These are phyloP conservation scores for Ichthyophthirius multifiliis DNA, from an alignment of 169 alveolate species.

Conservation along the genomic window DNA sequence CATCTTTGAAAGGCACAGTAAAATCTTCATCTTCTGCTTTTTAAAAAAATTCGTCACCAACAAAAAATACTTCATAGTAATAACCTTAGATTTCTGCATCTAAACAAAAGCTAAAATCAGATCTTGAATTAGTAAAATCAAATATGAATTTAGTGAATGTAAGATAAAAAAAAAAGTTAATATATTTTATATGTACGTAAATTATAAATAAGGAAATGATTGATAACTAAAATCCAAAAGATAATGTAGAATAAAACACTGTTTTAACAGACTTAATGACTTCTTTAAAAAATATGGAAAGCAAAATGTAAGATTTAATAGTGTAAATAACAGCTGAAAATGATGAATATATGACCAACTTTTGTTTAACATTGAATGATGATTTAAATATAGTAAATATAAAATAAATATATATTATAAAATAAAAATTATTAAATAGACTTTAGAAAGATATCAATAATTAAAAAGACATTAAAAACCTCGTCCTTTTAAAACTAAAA, in stretches of 20 bases:
- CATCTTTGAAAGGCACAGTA: not conserved
- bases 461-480: not conserved
- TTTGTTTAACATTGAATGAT: not conserved
- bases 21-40: not conserved
- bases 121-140: not conserved
- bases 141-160: not conserved
- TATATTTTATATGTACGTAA: not conserved
- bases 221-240: not conserved
- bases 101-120: not conserved
- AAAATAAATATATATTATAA: not conserved
- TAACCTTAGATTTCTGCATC: not conserved
- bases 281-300: not conserved
- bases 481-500: not conserved
- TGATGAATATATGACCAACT: not conserved
- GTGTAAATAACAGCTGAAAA: not conserved
- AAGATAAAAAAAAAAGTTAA: not conserved
- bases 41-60: not conserved
- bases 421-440: not conserved
- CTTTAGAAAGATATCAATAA: not conserved
- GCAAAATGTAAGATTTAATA: not conserved
- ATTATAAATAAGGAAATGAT: not conserved
- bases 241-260: not conserved
- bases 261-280: not conserved
- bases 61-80: not conserved
- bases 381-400: not conserved